Conservation (phyloP, 75 land plant species). For the Pinus albicaulis region DNA sequence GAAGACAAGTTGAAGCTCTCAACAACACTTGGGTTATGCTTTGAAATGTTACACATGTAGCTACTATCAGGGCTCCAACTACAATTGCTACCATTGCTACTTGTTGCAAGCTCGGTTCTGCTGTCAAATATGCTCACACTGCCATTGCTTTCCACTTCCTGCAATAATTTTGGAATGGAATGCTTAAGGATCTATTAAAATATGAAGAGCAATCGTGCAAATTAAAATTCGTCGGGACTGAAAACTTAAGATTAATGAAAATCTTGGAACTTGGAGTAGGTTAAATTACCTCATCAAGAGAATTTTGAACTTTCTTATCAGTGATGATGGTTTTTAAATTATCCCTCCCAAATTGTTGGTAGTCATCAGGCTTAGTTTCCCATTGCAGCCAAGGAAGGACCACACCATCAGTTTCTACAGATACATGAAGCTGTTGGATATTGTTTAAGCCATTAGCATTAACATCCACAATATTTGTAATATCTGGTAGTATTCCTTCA, state of each 20-base stretch:
- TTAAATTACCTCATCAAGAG: constrained; percentile 29
- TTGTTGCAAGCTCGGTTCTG: constrained; percentile 11
- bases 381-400: constrained; percentile 97
- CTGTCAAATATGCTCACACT: neutral
- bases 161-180: neutral
- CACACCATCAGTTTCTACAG: constrained; percentile 77
- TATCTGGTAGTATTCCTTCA: neutral
- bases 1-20: constrained; percentile 7
- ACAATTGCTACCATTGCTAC: constrained; percentile 44
- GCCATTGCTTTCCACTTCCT: constrained; percentile 7
- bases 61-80: constrained; percentile 46
- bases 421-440: constrained; percentile 13
- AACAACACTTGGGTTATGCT: neutral
- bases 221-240: neutral
- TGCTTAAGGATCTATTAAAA: neutral
- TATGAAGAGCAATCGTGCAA: neutral
- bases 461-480: neutral
- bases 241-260: neutral
- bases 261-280: neutral
- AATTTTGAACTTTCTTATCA: constrained; percentile 4
- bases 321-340: constrained; percentile 9
- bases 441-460: constrained; percentile 6
- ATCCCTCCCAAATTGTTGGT: constrained; percentile 15
- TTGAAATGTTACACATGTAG: neutral
- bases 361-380: constrained; percentile 72